phyloP scores from a whole-genome alignment of 148 eudicot genomes.

The Fagopyrum homotropicum region DNA sequence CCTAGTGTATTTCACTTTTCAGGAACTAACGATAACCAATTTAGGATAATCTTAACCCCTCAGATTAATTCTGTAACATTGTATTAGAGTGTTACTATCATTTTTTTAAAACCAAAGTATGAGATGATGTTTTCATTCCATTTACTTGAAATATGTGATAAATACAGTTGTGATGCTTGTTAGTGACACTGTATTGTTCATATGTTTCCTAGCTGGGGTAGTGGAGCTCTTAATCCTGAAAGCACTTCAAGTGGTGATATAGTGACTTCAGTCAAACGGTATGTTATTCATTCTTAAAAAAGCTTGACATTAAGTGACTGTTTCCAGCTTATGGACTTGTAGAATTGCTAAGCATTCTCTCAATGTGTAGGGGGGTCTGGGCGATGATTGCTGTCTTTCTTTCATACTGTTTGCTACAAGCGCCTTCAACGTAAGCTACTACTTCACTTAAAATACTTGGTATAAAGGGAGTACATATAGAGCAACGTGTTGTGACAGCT shows the following conservation, averaged over 20 bases:
- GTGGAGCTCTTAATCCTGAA: conserved; percentile 96
- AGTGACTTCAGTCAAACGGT: conserved; percentile 87
- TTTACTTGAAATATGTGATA: neutral
- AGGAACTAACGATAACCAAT: neutral
- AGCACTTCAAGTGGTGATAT: conserved; percentile 50
- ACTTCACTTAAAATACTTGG: neutral
- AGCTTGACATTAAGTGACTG: neutral
- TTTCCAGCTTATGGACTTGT: neutral
- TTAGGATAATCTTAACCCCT: neutral
- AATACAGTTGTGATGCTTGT: neutral
- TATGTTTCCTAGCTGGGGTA: conserved; percentile 56
- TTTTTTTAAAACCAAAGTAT: neutral
- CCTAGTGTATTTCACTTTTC: neutral
- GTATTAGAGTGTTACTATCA: neutral
- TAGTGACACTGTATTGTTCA: conserved; percentile 6
- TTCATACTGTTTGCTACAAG: conserved; percentile 90
- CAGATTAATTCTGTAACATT: neutral
- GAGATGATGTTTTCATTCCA: neutral
- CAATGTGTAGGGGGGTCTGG: conserved; percentile 69
- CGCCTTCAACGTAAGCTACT: conserved; percentile 90
- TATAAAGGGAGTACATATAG: neutral
- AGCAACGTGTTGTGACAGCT: neutral
- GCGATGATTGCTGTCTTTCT: conserved; percentile 97
- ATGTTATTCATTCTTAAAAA: neutral
- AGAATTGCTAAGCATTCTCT: conserved; percentile 4